phyloP scores from a whole-genome alignment of 306 rosid species.

The Inga leiocalycina region DNA sequence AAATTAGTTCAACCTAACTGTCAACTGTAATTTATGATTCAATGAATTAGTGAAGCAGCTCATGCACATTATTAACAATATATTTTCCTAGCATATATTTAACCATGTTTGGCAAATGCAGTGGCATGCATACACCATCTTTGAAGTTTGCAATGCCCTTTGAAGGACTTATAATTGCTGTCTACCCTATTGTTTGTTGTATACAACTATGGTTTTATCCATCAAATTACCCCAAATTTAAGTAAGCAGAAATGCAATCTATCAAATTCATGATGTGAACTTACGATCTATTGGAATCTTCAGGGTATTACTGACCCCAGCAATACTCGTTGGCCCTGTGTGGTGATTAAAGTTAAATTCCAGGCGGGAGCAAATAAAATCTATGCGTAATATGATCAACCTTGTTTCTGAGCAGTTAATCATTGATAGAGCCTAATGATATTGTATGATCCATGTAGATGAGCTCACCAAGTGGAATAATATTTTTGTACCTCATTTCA shows the following conservation, averaged over 20 bases:
- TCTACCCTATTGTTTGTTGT: background rate
- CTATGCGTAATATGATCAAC: background rate
- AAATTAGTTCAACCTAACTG: background rate
- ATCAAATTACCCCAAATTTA: background rate
- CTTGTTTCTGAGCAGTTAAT: background rate
- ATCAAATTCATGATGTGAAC: slow-evolving; percentile 2
- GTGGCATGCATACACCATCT: background rate
- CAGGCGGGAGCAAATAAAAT: background rate
- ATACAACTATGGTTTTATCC: background rate
- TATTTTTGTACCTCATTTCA: background rate
- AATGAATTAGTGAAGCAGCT: background rate
- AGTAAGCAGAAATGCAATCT: background rate
- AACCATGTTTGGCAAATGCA: background rate
- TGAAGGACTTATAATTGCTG: background rate
- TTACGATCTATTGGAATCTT: background rate
- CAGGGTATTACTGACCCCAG: background rate
- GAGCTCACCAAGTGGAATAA: background rate
- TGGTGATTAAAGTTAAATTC: background rate
- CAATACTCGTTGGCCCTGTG: background rate
- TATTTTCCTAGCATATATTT: background rate
- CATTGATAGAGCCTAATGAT: background rate
- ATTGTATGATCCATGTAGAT: background rate
- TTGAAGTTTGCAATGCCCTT: background rate
- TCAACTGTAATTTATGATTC: background rate
- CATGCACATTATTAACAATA: background rate